Evolutionary conservation across 2,329 filamentous ascomycete species (phyloP).

Genomic region (Fusarium chaquense): DNA sequence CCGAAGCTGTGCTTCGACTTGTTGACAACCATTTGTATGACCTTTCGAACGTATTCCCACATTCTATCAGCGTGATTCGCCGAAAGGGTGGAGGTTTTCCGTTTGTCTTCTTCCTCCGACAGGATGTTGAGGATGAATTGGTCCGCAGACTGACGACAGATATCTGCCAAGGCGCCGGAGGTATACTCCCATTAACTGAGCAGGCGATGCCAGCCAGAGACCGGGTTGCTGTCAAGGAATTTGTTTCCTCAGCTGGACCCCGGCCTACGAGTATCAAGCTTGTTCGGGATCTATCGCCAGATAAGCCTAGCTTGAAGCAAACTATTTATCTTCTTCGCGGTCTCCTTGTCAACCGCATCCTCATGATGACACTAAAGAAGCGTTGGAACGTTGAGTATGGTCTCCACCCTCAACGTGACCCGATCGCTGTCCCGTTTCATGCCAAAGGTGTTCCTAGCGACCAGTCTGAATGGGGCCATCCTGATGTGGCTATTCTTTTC

Average conservation of each 20-base stretch:
- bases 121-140: slow-evolving; percentile 60
- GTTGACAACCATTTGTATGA: slow-evolving; percentile 55
- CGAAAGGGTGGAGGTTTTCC: slow-evolving; percentile 52
- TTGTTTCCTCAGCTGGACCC: slow-evolving; percentile 36
- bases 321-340: slow-evolving; percentile 70
- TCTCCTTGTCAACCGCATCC: slow-evolving; percentile 69
- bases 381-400: slow-evolving; percentile 77
- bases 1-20: slow-evolving; percentile 57
- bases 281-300: slow-evolving; percentile 37
- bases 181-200: slow-evolving; percentile 39
- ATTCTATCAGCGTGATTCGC: slow-evolving; percentile 54
- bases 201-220: slow-evolving; percentile 34
- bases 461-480: slow-evolving; percentile 76
- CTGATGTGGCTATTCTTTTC: slow-evolving; percentile 73
- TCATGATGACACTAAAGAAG: slow-evolving; percentile 71
- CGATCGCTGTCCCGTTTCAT: slow-evolving; percentile 67
- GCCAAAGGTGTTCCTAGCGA: slow-evolving; percentile 67
- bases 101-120: slow-evolving; percentile 66
- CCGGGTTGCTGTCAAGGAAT: slow-evolving; percentile 46
- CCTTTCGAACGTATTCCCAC: slow-evolving; percentile 53
- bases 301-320: slow-evolving; percentile 41
- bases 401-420: slow-evolving; percentile 65
- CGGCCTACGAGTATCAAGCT: slow-evolving; percentile 12
- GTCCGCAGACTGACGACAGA: slow-evolving; percentile 40
- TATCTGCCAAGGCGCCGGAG: slow-evolving; percentile 39